Base-by-base conservation (phyloP, 176 grass and related monocot genomes). In the Bromus sterilis region DNA sequence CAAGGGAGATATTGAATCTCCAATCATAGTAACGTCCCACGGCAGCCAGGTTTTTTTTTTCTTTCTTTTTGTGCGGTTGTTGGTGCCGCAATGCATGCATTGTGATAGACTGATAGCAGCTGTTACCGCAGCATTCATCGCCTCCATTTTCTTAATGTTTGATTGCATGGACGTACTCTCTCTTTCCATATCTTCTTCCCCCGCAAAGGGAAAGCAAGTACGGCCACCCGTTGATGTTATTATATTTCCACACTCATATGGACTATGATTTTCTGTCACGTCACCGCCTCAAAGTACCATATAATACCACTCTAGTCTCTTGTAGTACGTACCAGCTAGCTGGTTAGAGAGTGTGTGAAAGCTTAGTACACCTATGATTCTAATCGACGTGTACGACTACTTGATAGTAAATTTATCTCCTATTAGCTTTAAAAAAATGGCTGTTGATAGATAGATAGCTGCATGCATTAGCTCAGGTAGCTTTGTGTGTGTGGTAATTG, bases 1-100 rank as follows among this genome's bases (percentile, higher is more conserved):
- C 85, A 84, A 95, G 90, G 88, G 80, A 86, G 86, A 76, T 75
- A 71, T 71, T 65, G 82, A 75, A 78, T 92, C 80, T 75, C 80
- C 88, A 92, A 89, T 95, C 89, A 95, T 95, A 87, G 87, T 76
- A 87, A 70, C 78, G 82, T 71, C 78, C 58, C 68, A 77, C 57
- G 71, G 37, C n/a, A n/a, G n/a, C n/a, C n/a, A n/a, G n/a, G n/a
- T n/a, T n/a, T n/a, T n/a, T n/a, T n/a, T n/a, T n/a, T 63, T 60
- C 82, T 94, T 89, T 87, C 85, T 66, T 89, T 92, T 89, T 80
- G 73, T 18, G 80, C 76, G 85, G 83, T 81, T 83, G 87, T 85
- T 89, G 85, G 83, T 53, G 48, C 88, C 59, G 77, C 69, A 4
- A 65, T 58, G 55, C 25, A n/a, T n/a, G n/a, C n/a, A n/a, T n/a